Base-by-base conservation (phyloP, 768 basidiomycete genomes). In the Podaxis sp. region DNA sequence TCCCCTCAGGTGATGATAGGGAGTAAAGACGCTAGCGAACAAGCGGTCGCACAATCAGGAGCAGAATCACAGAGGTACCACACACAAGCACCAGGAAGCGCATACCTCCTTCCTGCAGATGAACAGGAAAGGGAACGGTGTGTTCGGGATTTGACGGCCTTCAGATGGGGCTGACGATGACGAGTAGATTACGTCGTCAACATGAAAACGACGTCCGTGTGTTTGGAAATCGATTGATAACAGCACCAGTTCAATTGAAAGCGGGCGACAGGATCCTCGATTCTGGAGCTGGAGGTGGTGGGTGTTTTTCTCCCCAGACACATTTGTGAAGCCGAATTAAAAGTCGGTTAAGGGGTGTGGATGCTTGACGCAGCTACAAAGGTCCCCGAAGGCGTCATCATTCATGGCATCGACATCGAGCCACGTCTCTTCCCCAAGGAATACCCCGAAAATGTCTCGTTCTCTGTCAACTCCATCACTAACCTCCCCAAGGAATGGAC, bases 261-360 rank as follows among this genome's bases (percentile, higher is more conserved):
- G 28, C 52, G 7, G 65, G 62, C 4, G 64, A 67, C 48, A 59
- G 39, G 8, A 54, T 71, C 22, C 63, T 69, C 11, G 70, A 69
- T 44, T 64, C 52, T 24, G 70, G 66, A 13, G 66, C 68, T 1
- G 68, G 68, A 1, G 65, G 65, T 54, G 68, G 69, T 68, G 54
- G 22, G 57, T 54, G n/a, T 4, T 44, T 15, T 15, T 3, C 3
- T 15, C 26, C 48, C 33, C 7, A 51, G 13, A 8, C 15, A 44
- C 19, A 8, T 12, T 8, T 11, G 28, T 38, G 4, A 7, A 17
- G 9, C 58, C 58, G 30, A 36, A 30, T 6, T 19, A 28, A 5
- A 30, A 8, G 26, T 19, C 51, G 26, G n/a, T 19, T 52, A 9
- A 61, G 60, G 52, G 12, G 36, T 19, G 28, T 61, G 60, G 60